Evolutionary conservation across 2,329 filamentous ascomycete genomes (phyloP).

Genomic region (Ophiostoma montium): DNA sequence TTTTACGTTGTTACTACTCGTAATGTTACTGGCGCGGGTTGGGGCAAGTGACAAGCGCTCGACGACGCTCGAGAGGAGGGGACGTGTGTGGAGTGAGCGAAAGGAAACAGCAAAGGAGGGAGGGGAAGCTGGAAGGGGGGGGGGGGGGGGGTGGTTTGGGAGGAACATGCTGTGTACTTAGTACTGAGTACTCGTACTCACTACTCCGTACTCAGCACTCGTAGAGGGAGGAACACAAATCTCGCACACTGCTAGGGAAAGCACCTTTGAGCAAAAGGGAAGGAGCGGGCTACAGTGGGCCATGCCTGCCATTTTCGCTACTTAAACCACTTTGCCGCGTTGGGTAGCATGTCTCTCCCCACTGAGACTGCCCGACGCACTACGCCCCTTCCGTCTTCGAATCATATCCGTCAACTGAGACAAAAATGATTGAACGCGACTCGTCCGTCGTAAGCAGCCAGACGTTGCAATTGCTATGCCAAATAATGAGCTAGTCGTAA

Average conservation of each 20-base stretch:
- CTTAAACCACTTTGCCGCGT: slow-evolving; percentile 1
- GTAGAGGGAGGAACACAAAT: neutral
- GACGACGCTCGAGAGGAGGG: neutral
- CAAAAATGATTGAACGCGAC: neutral
- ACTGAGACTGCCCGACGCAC: slow-evolving; percentile 3
- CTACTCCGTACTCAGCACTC: no score
- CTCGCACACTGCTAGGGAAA: neutral
- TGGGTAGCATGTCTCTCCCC: slow-evolving; percentile 3
- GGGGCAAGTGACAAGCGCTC: neutral
- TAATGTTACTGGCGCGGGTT: neutral
- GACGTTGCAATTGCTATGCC: neutral
- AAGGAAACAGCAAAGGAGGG: slow-evolving; percentile 6
- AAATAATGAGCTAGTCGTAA: no score
- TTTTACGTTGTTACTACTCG: neutral
- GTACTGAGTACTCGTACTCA: neutral
- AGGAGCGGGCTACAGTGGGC: slow-evolving; percentile 2
- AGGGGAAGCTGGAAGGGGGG: neutral
- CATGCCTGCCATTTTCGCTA: neutral
- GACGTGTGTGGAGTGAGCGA: slow-evolving; percentile 1
- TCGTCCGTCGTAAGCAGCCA: neutral
- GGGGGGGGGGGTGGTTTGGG: neutral
- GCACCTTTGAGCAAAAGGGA: neutral
- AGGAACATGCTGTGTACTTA: neutral
- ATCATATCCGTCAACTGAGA: neutral
- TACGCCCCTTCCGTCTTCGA: slow-evolving; percentile 6